Base-by-base conservation (phyloP, 2,329 filamentous ascomycete species). In the Scedosporium boydii region DNA sequence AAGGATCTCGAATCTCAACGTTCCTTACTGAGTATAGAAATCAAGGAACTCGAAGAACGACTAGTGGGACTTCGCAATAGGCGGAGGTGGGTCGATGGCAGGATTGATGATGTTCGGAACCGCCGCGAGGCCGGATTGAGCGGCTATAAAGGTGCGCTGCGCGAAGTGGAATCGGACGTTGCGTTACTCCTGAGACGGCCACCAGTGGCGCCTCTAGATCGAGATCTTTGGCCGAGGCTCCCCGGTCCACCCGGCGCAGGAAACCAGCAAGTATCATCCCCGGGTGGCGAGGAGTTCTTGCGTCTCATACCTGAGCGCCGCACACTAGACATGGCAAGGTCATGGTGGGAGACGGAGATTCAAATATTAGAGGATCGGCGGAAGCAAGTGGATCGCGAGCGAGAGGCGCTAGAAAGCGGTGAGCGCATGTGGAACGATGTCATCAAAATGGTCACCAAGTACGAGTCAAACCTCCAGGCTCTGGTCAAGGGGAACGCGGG, bases 81-180 rank as follows among this genome's bases (percentile, higher is more conserved):
- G 29, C 84, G 86, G 66, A 76, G 80, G n/a, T 81, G 80, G 69
- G 72, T 92, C 0, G 74, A 82, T 64, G 79, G 80, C 2, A 80
- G 84, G 68, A 83, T 90, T 56, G 78, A 82, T 6, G 84, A 87
- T 62, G 80, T 85, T 1, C 80, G 81, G 65, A 91, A 87, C 67
- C 80, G 81, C 61, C 78, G 87, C 44, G 88, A 91, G 70, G 86
- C 88, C 1, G 85, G 85, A n/a, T 71, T 91, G 14, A 89, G 87
- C 62, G 87, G 87, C 0, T 92, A 91, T 70, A 83, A 81, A 21
- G 83, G 86, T 1, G 87, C 87, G 3, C 74, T 91, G 42, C 82
- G 78, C 62, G 82, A 90, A 61, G 80, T 90, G 5, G 87, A 92
- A 64, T 77, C 76, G 14, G 83, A 89, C 62, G 78, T 91, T 5